These are phyloP conservation scores for Chaetothyriales sp. DNA, from an alignment of 2,329 filamentous ascomycete genomes.

Conservation along the genomic window DNA sequence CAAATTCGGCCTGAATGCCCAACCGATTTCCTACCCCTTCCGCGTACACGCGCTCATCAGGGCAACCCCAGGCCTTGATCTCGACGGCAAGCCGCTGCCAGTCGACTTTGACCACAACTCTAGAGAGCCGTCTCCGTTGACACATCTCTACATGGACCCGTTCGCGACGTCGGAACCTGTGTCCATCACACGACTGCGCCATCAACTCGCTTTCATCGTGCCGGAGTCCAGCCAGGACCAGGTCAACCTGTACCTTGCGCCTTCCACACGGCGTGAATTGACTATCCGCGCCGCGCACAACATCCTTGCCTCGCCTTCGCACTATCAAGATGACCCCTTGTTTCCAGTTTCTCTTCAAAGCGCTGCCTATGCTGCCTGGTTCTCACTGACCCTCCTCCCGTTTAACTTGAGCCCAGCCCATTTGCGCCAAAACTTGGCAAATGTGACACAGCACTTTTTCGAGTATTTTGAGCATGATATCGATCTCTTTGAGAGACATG, in stretches of 20 bases:
- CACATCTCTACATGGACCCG: slow-evolving; percentile 60
- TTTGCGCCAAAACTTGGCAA: slow-evolving; percentile 48
- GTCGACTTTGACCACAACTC: slow-evolving; percentile 4
- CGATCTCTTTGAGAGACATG: slow-evolving; percentile 52
- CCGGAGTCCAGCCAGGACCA: slow-evolving; percentile 19
- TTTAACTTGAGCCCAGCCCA: slow-evolving; percentile 29
- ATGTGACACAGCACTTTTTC: slow-evolving; percentile 49
- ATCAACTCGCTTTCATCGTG: slow-evolving; percentile 40
- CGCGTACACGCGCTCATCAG: slow-evolving; percentile 72
- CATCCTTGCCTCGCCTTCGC: slow-evolving; percentile 57
- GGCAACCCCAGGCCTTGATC: slow-evolving; percentile 42
- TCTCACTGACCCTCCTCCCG: slow-evolving; percentile 49
- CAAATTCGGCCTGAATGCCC: slow-evolving; percentile 58
- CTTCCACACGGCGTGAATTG: slow-evolving; percentile 51
- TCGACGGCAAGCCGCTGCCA: slow-evolving; percentile 36
- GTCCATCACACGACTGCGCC: slow-evolving; percentile 41
- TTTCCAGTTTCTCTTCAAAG: slow-evolving; percentile 39
- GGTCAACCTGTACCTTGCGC: slow-evolving; percentile 41
- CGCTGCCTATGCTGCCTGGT: slow-evolving; percentile 58
- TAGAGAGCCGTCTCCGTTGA: slow-evolving; percentile 14
- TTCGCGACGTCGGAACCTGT: slow-evolving; percentile 58
- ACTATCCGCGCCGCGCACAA: slow-evolving; percentile 65
- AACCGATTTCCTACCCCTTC: slow-evolving; percentile 65
- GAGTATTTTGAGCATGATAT: slow-evolving; percentile 56
- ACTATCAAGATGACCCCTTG: slow-evolving; percentile 27